A percentile compares a stretch with the other conserved stretches of the same genome.
Conservation (phyloP, 768 basidiomycete species). For the Russula emetica region DNA sequence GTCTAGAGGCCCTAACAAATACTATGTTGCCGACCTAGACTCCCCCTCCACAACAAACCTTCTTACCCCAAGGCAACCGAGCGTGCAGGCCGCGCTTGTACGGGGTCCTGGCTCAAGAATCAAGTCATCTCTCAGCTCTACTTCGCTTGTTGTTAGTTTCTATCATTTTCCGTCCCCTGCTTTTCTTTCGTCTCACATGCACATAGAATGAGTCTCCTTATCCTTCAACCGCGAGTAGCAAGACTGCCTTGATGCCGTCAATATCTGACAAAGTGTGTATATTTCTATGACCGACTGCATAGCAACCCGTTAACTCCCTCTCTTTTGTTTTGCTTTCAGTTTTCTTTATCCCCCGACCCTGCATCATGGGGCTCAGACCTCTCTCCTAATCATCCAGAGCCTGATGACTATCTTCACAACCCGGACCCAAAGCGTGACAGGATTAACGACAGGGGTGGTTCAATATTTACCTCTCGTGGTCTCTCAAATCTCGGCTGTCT, state of each 20-base stretch:
- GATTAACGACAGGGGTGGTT: conserved; percentile 36
- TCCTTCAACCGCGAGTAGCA: conserved; percentile 12
- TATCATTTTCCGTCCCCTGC: not conserved
- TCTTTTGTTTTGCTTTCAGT: conserved; percentile 8
- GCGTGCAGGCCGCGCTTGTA: conserved; percentile 45
- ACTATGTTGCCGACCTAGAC: conserved; percentile 41
- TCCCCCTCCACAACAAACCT: conserved; percentile 53
- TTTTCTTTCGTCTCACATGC: not conserved
- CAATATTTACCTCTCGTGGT: conserved; percentile 40
- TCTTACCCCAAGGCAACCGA: conserved; percentile 36
- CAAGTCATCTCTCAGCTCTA: conserved; percentile 38
- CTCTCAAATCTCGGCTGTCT: conserved; percentile 42
- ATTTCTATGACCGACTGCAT: not conserved
- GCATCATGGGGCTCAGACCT: conserved; percentile 33
- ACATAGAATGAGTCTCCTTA: conserved; percentile 30
- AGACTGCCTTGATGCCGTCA: conserved; percentile 25
- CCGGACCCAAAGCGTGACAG: conserved; percentile 34
- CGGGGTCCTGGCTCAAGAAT: conserved; percentile 36
- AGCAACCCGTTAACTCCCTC: not conserved
- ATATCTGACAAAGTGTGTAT: conserved; percentile 33
- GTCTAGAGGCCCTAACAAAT: conserved; percentile 34
- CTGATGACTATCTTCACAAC: conserved; percentile 36
- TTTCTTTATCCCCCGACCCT: conserved; percentile 33
- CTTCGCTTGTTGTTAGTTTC: conserved; percentile 42
- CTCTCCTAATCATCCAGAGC: conserved; percentile 26